A percentile compares a stretch with the other conserved stretches of the same genome.
Conservation (phyloP, 805 yeast genomes). For the Candida qinlingensis region DNA sequence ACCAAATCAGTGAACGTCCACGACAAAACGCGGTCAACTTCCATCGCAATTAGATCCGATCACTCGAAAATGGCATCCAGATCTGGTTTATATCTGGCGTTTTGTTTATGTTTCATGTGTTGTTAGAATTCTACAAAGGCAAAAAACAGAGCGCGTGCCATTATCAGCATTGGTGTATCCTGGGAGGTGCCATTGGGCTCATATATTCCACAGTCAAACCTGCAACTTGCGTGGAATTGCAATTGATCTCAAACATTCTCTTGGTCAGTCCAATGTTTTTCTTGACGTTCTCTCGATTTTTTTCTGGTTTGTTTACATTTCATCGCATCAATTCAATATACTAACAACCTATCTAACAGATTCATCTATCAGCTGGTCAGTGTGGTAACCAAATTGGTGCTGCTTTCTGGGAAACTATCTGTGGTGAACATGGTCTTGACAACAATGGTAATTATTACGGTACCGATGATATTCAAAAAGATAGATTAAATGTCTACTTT, state of each 20-base stretch:
- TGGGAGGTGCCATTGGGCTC: too few relatives aligned
- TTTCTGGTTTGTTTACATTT: neutral
- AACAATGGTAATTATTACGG: constrained; percentile 70
- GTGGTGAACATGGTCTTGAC: constrained; percentile 83
- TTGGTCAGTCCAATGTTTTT: neutral
- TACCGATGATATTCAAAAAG: constrained; percentile 55
- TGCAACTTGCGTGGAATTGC: too few relatives aligned
- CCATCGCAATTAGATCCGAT: neutral
- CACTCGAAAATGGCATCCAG: too few relatives aligned
- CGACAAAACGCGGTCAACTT: neutral
- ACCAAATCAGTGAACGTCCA: neutral
- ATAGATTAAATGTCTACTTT: constrained; percentile 93
- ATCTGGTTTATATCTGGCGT: neutral
- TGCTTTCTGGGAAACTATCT: constrained; percentile 89
- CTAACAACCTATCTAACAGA: constrained; percentile 37
- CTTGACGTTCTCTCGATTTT: neutral
- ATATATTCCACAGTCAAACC: too few relatives aligned
- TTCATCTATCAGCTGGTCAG: constrained; percentile 95
- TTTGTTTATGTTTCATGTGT: neutral
- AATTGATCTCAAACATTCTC: neutral
- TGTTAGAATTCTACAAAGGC: neutral
- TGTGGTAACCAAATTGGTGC: constrained; percentile 99
- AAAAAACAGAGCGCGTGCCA: neutral
- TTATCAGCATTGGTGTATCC: neutral
- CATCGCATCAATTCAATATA: constrained; percentile 2